Evolutionary conservation across 345 rosid genomes (phyloP).

Genomic region (Camelina neglecta): DNA sequence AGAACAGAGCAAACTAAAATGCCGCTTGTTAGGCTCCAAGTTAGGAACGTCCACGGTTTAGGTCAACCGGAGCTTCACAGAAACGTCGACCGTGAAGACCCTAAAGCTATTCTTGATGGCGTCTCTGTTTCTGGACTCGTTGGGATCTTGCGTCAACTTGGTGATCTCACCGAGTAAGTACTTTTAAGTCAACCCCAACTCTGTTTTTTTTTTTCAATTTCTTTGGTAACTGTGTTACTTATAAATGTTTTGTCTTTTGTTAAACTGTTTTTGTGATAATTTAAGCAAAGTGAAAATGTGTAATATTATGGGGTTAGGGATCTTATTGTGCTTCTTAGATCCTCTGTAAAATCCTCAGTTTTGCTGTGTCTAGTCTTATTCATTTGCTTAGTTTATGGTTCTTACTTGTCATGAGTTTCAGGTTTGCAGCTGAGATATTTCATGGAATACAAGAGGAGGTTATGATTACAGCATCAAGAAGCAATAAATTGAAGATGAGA

Average conservation of each 20-base stretch:
- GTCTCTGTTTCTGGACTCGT: conserved; percentile 93
- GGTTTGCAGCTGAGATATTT: conserved; percentile 95
- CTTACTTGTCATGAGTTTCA: conserved; percentile 21
- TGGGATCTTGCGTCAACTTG: conserved; percentile 97
- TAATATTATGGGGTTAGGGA: background rate
- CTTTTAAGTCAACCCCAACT: conserved; percentile 42
- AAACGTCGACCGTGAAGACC: conserved; percentile 76
- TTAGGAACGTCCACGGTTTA: conserved; percentile 73
- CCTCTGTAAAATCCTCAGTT: background rate
- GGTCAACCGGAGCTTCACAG: conserved; percentile 81
- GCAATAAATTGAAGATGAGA: conserved; percentile 69
- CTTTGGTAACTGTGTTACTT: background rate
- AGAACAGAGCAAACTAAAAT: conserved; percentile 44
- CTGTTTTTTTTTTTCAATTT: conserved; percentile 26
- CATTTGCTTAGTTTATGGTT: background rate
- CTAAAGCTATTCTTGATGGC: conserved; percentile 85
- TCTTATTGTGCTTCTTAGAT: background rate
- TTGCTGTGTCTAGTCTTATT: conserved; percentile 2
- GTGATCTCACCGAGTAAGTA: conserved; percentile 96
- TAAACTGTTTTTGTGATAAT: background rate
- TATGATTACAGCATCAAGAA: conserved; percentile 73
- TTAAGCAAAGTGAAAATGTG: background rate
- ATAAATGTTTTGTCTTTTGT: background rate
- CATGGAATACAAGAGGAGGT: conserved; percentile 92
- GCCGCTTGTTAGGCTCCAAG: conserved; percentile 81